Evolutionary conservation across 176 grass and related monocot genomes (phyloP), one percentile per base, ranked within the genome.

Genomic region (Puya raimondii): DNA sequence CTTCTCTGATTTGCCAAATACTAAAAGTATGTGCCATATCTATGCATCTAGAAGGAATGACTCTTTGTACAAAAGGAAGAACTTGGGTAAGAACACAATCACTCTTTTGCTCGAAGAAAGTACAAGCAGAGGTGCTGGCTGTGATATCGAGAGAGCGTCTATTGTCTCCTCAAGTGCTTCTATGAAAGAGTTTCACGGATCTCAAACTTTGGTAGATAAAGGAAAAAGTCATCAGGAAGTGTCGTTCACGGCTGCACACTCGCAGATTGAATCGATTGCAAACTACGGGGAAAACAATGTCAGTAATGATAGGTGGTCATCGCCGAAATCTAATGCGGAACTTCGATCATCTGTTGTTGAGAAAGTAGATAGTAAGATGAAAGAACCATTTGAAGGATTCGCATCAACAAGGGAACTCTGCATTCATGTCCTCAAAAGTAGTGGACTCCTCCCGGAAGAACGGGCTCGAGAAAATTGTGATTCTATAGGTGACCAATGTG

Each of bases 51-150:
- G 81, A 69, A 70, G 80, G 54, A 50, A 49, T 84, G 53, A 16
- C 9, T 47, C 49, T 74, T 22, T 86, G n/a, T 64, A 68, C 69
- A 91, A 91, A 75, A 68, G 83, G 48, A 88, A 77, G 74, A 92
- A 84, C 42, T 73, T 66, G 51, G 70, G 73, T 51, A 49, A 51
- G 17, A 67, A 84, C 67, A 74, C 63, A 66, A 27, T 74, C 72
- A 53, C 63, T 13, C 54, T 64, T 71, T 12, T 18, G 12, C 50
- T 48, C 64, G 81, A 76, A 78, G 83, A 64, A 82, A 77, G 80
- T 66, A 72, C 0, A 18, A 64, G 10, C 23, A 66, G 49, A 54
- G 50, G 1, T 22, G 65, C 8, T 63, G 83, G 47, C 18, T 71
- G 56, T 48, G 47, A 18, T 63, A 64, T 5, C 72, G 21, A 64